Evolutionary conservation across 208 protist genomes (phyloP).

Genomic region (Trypanosomatidae sp.): DNA sequence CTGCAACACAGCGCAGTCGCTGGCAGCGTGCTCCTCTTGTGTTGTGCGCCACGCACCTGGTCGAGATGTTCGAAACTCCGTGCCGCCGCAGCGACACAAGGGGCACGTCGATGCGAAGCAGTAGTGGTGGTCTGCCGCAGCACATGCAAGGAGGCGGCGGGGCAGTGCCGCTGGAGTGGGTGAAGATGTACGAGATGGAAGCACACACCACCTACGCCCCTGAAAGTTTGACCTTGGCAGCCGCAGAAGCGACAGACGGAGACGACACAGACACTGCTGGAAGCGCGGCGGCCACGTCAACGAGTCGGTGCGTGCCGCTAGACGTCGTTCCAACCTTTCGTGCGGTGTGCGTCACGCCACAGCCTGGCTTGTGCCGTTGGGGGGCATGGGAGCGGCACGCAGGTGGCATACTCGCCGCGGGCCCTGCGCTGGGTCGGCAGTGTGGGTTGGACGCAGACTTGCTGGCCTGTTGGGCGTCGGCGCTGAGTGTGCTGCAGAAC

Average conservation of each 20-base stretch:
- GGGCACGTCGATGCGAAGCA: not conserved
- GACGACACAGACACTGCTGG: too few relatives aligned
- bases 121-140: not conserved
- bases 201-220: conserved; percentile 36
- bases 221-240: too few relatives aligned
- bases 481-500: conserved; percentile 21
- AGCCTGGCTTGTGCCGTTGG: conserved; percentile 9
- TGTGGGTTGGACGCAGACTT: conserved; percentile 34
- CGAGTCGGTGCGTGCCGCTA: conserved; percentile 8
- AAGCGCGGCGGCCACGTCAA: too few relatives aligned
- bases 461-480: conserved; percentile 31
- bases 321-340: conserved; percentile 48
- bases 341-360: conserved; percentile 31
- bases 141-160: too few relatives aligned
- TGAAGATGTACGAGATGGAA: conserved; percentile 50
- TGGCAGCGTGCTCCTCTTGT: conserved; percentile 33
- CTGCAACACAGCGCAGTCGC: too few relatives aligned
- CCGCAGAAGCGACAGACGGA: too few relatives aligned
- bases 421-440: conserved; percentile 29
- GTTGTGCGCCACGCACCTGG: conserved; percentile 71
- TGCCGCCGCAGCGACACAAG: too few relatives aligned
- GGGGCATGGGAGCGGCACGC: conserved; percentile 24
- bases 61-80: conserved; percentile 46
- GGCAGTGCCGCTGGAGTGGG: conserved; percentile 40
- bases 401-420: conserved; percentile 12